Base-by-base conservation (phyloP, 2,329 filamentous ascomycete genomes). In the Ceratocystis ficicola region DNA sequence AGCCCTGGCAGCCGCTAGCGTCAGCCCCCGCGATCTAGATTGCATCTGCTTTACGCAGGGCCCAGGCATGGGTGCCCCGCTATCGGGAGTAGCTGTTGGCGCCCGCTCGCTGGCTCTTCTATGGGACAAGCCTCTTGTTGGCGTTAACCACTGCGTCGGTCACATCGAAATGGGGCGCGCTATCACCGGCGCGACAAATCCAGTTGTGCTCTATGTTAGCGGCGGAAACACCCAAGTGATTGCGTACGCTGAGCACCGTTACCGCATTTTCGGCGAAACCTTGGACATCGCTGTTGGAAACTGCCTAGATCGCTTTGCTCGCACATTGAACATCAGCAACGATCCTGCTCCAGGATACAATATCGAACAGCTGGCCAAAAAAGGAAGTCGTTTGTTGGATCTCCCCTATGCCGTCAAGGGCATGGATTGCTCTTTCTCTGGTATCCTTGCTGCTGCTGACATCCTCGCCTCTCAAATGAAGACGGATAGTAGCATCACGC, bases 141-240 rank as follows among this genome's bases (percentile, higher is more conserved):
- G 91, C 28, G 94, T 99, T 30, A 99, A 99, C 77, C 94, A 99
- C 77, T 99, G 94, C 76, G 89, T 99, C 61, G 94, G 94, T 55
- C 94, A 99, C 76, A 97, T 99, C 72, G 94, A 99, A 78, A 99
- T 99, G 94, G 94, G 94, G 41, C 83, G 94, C 63, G 83, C 88
- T 68, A 96, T 99, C 73, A 97, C 94, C 3, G 89, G 90, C 67
- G 91, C 94, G 17, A 78, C 83, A 28, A 93, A 99, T 76, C 94
- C 94, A 0, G 92, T 97, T 44, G 94, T 99, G 61, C 80, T 99
- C 48, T 99, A 99, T 76, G 94, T 97, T 50, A 90, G 86, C 25
- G 94, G 94, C 68, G 94, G 94, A 67, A 99, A 99, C 79, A 96
- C 93, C 15, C 93, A 99, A 77, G 93, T 97, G 30, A 97, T 97